Evolutionary conservation across 768 basidiomycete species (phyloP), one percentile per base, ranked within the genome.

Genomic region (Trametes cubensis): DNA sequence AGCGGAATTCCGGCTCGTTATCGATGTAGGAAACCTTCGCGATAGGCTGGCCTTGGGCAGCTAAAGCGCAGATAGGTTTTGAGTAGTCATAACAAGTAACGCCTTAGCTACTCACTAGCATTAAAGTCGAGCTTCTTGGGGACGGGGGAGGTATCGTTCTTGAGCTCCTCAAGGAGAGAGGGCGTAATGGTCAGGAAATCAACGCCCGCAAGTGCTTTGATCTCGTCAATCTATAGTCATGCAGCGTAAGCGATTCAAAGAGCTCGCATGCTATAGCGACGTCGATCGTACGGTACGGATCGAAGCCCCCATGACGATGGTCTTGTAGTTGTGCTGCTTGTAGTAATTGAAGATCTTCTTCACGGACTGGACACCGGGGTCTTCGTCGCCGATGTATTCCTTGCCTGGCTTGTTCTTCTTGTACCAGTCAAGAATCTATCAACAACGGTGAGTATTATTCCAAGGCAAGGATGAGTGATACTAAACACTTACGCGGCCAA

Each of bases 271-370:
- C 5, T n/a, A 4, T 6, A 54, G 45, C 23, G n/a, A n/a, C n/a
- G n/a, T n/a, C 39, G n/a, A 3, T 79, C 90, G 60, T 69, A 95
- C 89, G 82, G 98, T 98, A 74, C 97, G 92, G 95, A 99, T 98
- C 38, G 94, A 96, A 62, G 97, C 97, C 73, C 96, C 97, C 97
- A 98, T 98, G 76, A 98, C 96, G 78, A 99, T 98, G 69, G 97
- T 99, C 72, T 95, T 93, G 86, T 99, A 98, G 62, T 85, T 84
- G 79, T 98, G 86, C 75, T 97, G 95, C 85, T 98, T 98, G 87
- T 99, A 99, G 78, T 95, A 98, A 83, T 96, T 92, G 87, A 89
- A 99, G 81, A 99, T 99, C 79, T 84, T 90, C 82, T 92, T 89
- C 65, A 99, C 97, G 44, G 92, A 95, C 76, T 87, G 77, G 70